phyloP scores from a whole-genome alignment of 2,329 filamentous ascomycete genomes.

The Penicillium sp. region DNA sequence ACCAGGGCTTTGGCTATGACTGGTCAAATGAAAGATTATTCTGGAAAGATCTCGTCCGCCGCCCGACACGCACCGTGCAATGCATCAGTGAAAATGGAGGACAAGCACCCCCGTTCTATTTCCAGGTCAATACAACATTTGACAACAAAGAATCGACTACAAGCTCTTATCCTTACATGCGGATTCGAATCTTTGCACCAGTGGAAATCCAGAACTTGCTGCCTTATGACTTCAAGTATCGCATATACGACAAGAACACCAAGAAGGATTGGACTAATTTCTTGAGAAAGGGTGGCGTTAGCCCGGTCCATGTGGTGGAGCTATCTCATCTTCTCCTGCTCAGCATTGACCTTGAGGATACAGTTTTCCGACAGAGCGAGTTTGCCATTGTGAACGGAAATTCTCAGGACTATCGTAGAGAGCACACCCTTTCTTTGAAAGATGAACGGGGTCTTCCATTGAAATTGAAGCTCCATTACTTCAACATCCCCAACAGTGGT shows the following conservation, averaged over 20 bases:
- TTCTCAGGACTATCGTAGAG: constrained; percentile 80
- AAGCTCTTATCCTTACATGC: constrained; percentile 90
- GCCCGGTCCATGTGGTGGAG: constrained; percentile 95
- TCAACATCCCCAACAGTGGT: constrained; percentile 82
- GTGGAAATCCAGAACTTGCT: constrained; percentile 92
- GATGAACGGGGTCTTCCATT: constrained; percentile 79
- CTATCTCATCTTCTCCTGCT: constrained; percentile 88
- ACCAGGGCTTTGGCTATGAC: constrained; percentile 92
- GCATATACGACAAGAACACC: constrained; percentile 97
- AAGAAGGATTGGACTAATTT: constrained; percentile 99
- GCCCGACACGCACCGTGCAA: constrained; percentile 80
- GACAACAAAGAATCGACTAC: constrained; percentile 81
- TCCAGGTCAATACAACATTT: constrained; percentile 86
- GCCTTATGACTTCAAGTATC: constrained; percentile 98
- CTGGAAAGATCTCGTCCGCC: constrained; percentile 87
- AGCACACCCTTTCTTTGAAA: constrained; percentile 75
- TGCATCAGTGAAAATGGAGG: constrained; percentile 85
- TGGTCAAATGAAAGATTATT: constrained; percentile 89
- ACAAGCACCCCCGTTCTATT: constrained; percentile 80
- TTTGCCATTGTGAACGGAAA: constrained; percentile 96
- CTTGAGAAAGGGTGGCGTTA: constrained; percentile 90
- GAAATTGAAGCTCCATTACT: constrained; percentile 86
- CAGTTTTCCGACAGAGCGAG: constrained; percentile 88
- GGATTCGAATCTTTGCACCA: constrained; percentile 83
- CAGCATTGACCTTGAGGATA: constrained; percentile 96